Evolutionary conservation across 495 filamentous ascomycete species (phyloP), one percentile per base, ranked within the genome.

Genomic region (Aspergillus avenaceus): DNA sequence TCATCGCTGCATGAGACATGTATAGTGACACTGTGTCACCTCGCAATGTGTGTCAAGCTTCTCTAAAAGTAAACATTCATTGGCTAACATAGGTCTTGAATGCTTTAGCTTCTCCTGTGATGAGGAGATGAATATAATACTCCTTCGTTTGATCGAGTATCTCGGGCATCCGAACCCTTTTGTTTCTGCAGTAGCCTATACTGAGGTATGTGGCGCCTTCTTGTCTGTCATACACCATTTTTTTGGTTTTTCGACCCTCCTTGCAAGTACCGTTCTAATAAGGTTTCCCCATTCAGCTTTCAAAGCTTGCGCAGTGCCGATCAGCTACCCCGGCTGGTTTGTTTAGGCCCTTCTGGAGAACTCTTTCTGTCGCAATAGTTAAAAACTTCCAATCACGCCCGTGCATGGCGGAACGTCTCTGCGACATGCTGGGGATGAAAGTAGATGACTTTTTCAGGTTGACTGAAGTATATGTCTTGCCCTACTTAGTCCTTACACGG

Each of bases 331-430:
- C 84, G 11, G 74, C 77, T 32, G 79, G 81, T 24, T 64, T 97
- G 0, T 85, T 97, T 54, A 79, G 81, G 40, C 91, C 91, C 7
- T 97, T 87, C 63, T 97, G 91, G 91, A 77, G 80, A 53, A 91
- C 76, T 14, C 74, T 98, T 38, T 88, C 89, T 6, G 80, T 88
- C 40, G 78, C 78, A 6, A 86, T 90, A 2, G 84, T 91, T 13
- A 90, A 90, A 63, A 88, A 96, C 53, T 65, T 97, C 26, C 79
- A 84, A 18, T 78, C 79, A 44, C 83, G 84, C 38, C 93, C 95
- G 31, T 86, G 95, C 60, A 87, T 88, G 56, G 84, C 84, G 7
- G 85, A 89, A 52, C 74, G 85, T 29, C 73, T 98, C 14, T 87
- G 91, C 16, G 88, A 95, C 51, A 60, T 97, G 29, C 70, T 95